phyloP scores from a whole-genome alignment of 208 protist genomes.

The Acanthamoeba triangularis region DNA sequence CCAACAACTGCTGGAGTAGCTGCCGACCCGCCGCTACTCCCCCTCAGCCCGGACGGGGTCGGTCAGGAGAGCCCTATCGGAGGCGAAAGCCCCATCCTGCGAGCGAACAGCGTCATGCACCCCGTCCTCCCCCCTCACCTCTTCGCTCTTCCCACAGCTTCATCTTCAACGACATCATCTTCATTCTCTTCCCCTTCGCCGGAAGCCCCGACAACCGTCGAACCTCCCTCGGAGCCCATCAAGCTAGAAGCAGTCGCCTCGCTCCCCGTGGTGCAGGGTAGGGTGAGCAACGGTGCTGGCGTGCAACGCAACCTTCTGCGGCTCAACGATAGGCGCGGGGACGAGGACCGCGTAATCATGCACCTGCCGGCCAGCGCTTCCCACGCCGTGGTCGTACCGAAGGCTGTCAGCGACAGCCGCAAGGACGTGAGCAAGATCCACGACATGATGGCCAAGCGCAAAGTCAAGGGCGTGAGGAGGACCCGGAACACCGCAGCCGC shows the following conservation, averaged over 20 bases:
- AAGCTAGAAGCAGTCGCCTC: not conserved
- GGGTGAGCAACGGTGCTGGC: not conserved
- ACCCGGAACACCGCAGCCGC: no score
- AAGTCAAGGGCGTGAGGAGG: not conserved
- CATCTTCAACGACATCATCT: not conserved
- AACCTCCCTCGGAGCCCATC: not conserved
- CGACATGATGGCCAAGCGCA: not conserved
- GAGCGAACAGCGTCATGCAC: not conserved
- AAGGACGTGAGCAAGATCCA: not conserved
- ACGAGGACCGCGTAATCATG: not conserved
- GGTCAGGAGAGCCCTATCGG: conserved; percentile 13
- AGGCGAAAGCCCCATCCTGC: not conserved
- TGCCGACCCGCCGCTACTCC: no score
- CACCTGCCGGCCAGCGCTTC: not conserved
- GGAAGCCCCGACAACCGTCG: no score
- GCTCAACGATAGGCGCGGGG: not conserved
- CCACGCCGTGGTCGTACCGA: not conserved
- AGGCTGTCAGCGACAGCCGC: not conserved
- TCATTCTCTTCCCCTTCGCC: no score
- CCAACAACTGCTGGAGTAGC: not conserved
- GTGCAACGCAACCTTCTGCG: conserved; percentile 45
- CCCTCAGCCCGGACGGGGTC: not conserved
- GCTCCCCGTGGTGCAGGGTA: not conserved
- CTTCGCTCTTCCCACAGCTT: not conserved
- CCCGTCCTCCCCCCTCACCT: not conserved